These are phyloP conservation scores for Bocquillonia castaneifolia DNA, from an alignment of 441 rosid genomes.

Conservation along the genomic window DNA sequence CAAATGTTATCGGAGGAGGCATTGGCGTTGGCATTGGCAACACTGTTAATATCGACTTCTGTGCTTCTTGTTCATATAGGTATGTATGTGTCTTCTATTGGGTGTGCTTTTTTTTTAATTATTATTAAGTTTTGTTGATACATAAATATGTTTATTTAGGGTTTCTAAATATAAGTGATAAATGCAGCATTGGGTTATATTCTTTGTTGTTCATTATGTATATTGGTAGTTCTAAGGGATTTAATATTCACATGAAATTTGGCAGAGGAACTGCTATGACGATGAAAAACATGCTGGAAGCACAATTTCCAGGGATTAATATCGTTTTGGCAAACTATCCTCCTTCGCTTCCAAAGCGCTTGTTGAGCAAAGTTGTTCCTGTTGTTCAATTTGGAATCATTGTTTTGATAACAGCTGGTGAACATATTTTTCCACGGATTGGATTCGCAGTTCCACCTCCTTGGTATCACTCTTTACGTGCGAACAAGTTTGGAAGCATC, in stretches of 20 bases:
- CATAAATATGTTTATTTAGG: neutral
- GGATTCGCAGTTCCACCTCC: constrained; percentile 73
- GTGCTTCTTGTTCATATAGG: constrained; percentile 51
- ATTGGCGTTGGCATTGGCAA: constrained; percentile 34
- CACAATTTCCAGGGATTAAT: constrained; percentile 67
- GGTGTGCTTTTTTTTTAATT: neutral
- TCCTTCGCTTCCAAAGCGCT: constrained; percentile 67
- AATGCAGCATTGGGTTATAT: neutral
- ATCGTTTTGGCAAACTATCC: constrained; percentile 81
- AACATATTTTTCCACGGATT: constrained; percentile 76
- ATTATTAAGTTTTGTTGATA: neutral
- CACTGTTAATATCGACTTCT: constrained; percentile 37
- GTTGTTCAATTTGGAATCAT: constrained; percentile 77
- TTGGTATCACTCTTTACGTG: constrained; percentile 77
- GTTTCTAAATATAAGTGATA: neutral
- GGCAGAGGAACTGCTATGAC: constrained; percentile 73
- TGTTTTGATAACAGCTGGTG: constrained; percentile 75
- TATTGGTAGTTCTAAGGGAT: neutral
- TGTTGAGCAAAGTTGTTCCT: constrained; percentile 69
- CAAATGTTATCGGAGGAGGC: constrained; percentile 25
- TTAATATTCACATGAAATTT: constrained; percentile 1
- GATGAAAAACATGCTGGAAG: constrained; percentile 89
- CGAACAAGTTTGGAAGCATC: constrained; percentile 85
- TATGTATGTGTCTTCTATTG: neutral
- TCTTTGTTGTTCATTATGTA: neutral